Evolutionary conservation across 139 green algal species (phyloP).

Genomic region (Yamagishiella unicocca): DNA sequence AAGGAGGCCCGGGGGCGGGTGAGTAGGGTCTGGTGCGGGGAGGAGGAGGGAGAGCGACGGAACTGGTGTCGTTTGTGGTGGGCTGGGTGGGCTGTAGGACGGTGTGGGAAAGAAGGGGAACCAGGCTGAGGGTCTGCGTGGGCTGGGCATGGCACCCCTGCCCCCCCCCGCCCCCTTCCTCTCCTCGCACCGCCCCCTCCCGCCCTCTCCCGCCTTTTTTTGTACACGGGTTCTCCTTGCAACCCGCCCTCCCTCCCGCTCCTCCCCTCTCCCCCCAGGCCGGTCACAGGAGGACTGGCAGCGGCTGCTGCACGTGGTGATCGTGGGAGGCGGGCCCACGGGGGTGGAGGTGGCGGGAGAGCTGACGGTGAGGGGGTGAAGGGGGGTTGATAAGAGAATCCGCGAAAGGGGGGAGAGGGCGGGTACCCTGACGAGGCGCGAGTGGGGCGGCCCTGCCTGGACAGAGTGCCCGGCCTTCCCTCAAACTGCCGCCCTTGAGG

Average conservation of each 20-base stretch:
- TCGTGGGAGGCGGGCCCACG: slow-evolving; percentile 91
- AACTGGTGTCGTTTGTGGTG: neutral
- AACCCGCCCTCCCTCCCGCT: neutral
- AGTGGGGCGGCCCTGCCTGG: neutral
- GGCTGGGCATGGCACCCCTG: no score
- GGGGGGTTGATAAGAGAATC: neutral
- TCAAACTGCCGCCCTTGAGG: no score
- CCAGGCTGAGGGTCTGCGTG: no score
- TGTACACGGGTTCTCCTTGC: no score
- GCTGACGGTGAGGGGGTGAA: slow-evolving; percentile 55
- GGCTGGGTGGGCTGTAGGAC: no score
- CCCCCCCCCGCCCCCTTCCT: no score
- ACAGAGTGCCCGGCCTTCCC: no score
- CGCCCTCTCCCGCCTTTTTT: no score
- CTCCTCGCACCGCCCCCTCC: neutral
- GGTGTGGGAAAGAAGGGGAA: no score
- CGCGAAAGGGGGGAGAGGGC: neutral
- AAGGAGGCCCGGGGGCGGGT: neutral
- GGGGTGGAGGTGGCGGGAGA: slow-evolving; percentile 77
- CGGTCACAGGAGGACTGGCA: slow-evolving; percentile 42
- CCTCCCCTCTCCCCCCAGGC: neutral
- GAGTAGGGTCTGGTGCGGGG: neutral
- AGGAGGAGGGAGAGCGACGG: neutral
- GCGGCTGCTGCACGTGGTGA: slow-evolving; percentile 83
- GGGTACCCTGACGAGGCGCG: neutral